A percentile compares a stretch with the other conserved stretches of the same genome.
phyloP scores from a whole-genome alignment of 2,329 filamentous ascomycete genomes.

The Sphaerulina musiva region DNA sequence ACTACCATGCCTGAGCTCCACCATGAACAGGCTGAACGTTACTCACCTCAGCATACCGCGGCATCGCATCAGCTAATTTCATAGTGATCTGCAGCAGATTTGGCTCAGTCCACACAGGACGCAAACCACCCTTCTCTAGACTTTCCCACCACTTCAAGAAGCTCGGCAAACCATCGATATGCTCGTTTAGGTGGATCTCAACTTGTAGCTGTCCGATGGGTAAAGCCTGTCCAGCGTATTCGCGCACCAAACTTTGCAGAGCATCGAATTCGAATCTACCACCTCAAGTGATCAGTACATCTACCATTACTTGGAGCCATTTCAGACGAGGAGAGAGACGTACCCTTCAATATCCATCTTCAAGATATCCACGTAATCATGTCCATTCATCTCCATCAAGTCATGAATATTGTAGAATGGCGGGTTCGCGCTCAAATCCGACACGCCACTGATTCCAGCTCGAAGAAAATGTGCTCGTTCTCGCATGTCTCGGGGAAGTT shows the following conservation, averaged over 20 bases:
- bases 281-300: not conserved
- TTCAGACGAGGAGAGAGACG: not conserved
- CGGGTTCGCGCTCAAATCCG: conserved; percentile 25
- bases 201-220: conserved; percentile 3
- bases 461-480: conserved; percentile 32
- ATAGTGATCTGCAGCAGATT: conserved; percentile 1
- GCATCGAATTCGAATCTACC: conserved; percentile 29
- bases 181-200: conserved; percentile 1
- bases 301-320: not conserved
- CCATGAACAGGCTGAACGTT: not conserved
- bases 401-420: conserved; percentile 35
- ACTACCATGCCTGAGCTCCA: not conserved
- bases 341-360: conserved; percentile 39
- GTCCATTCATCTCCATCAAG: conserved; percentile 35
- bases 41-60: conserved; percentile 1
- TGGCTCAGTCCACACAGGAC: conserved; percentile 3
- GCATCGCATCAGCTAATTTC: not conserved
- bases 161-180: not conserved
- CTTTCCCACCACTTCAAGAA: conserved; percentile 4
- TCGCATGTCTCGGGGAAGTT: conserved; percentile 14
- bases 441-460: conserved; percentile 31
- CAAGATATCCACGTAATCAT: conserved; percentile 38
- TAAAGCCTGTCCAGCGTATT: not conserved
- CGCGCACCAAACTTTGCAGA: not conserved
- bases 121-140: conserved; percentile 1